Percentiles rank a stretch among this genome's conserved stretches.
Evolutionary conservation across 2,329 filamentous ascomycete species (phyloP).

Genomic region (Aaosphaeria pasadenensis): DNA sequence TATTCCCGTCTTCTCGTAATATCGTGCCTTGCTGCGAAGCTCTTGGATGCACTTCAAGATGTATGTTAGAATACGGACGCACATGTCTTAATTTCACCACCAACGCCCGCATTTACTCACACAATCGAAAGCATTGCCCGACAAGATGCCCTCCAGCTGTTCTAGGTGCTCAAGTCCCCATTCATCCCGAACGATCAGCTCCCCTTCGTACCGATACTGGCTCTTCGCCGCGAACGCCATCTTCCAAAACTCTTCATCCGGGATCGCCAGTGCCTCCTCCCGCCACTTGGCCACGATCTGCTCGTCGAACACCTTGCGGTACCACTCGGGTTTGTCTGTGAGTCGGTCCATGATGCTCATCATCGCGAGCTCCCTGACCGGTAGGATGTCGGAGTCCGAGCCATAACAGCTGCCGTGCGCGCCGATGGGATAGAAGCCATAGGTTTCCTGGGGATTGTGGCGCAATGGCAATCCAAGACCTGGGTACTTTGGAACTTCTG

Average conservation of each 20-base stretch:
- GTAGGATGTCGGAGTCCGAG: slow-evolving; percentile 10
- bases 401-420: slow-evolving; percentile 8
- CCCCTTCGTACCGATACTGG: too few relatives aligned
- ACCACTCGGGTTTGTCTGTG: slow-evolving; percentile 42
- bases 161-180: not conserved
- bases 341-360: slow-evolving; percentile 38
- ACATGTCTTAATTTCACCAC: not conserved
- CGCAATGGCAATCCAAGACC: slow-evolving; percentile 16
- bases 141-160: slow-evolving; percentile 11
- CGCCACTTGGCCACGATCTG: slow-evolving; percentile 21
- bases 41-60: slow-evolving; percentile 35
- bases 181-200: not conserved
- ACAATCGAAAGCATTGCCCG: slow-evolving; percentile 8
- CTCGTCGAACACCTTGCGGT: slow-evolving; percentile 38
- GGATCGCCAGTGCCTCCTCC: slow-evolving; percentile 17
- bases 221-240: slow-evolving; percentile 2
- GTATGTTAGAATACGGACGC: not conserved
- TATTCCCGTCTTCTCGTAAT: slow-evolving; percentile 41
- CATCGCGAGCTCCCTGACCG: slow-evolving; percentile 40
- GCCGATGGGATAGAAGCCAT: slow-evolving; percentile 11
- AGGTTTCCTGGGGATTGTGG: not conserved
- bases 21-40: slow-evolving; percentile 49
- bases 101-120: slow-evolving; percentile 7
- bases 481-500: slow-evolving; percentile 7
- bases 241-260: slow-evolving; percentile 9